phyloP scores from a whole-genome alignment of 1,139 yeast genomes.

The Suhomyces chickasaworum region DNA sequence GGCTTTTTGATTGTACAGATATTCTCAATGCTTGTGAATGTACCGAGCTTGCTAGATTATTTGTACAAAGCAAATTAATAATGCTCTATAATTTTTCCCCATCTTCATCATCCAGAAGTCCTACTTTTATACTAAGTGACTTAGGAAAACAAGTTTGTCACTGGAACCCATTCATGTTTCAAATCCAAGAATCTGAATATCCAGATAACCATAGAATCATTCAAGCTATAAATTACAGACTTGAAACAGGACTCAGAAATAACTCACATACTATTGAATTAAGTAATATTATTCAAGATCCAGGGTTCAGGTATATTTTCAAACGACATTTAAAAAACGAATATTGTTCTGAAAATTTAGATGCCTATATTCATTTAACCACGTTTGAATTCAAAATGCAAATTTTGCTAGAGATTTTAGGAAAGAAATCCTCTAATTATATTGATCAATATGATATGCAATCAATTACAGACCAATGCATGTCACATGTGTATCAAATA shows the following conservation, averaged over 20 bases:
- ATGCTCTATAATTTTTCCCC: slow-evolving; percentile 32
- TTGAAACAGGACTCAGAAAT: neutral
- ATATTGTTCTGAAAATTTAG: slow-evolving; percentile 74
- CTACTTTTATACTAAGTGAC: slow-evolving; percentile 25
- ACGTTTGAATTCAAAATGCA: slow-evolving; percentile 34
- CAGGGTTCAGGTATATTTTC: slow-evolving; percentile 75
- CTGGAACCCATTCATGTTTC: slow-evolving; percentile 22
- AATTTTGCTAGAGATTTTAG: slow-evolving; percentile 23
- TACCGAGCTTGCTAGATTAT: slow-evolving; percentile 54
- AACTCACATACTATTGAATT: slow-evolving; percentile 23
- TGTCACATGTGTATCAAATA: slow-evolving; percentile 61
- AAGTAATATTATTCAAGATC: slow-evolving; percentile 62
- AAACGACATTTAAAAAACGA: slow-evolving; percentile 62
- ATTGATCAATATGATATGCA: slow-evolving; percentile 23
- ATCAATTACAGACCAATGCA: slow-evolving; percentile 51
- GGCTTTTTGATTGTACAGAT: slow-evolving; percentile 91
- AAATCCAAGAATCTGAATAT: neutral
- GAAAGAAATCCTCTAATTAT: slow-evolving; percentile 14
- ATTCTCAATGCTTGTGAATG: slow-evolving; percentile 63
- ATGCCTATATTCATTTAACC: slow-evolving; percentile 63
- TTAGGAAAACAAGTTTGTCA: slow-evolving; percentile 24
- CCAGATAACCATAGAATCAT: neutral
- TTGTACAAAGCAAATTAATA: slow-evolving; percentile 54
- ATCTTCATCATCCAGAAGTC: slow-evolving; percentile 20
- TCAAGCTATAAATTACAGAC: neutral